phyloP scores from a whole-genome alignment of 441 rosid species.

The Manihot esculenta region DNA sequence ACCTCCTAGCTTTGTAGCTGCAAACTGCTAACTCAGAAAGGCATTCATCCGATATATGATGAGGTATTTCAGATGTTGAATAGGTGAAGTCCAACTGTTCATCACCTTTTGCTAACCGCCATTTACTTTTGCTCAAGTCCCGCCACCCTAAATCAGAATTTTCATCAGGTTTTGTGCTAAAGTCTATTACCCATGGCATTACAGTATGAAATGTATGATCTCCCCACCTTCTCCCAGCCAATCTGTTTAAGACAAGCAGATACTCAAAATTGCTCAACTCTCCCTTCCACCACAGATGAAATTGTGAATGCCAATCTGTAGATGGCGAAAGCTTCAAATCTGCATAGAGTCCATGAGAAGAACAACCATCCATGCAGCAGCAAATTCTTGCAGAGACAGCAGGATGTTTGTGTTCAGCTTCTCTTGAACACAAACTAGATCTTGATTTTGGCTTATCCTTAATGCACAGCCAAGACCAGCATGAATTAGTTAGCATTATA shows the following conservation, averaged over 20 bases:
- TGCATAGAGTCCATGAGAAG: constrained; percentile 52
- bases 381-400: constrained; percentile 30
- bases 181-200: constrained; percentile 98
- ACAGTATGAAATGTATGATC: constrained; percentile 91
- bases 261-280: constrained; percentile 91
- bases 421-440: constrained; percentile 27
- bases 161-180: constrained; percentile 73
- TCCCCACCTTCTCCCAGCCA: constrained; percentile 98
- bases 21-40: constrained; percentile 98
- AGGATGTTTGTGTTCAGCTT: constrained; percentile 20
- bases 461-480: constrained; percentile 75
- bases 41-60: constrained; percentile 98
- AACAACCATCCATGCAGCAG: constrained; percentile 54
- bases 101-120: constrained; percentile 97
- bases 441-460: constrained; percentile 39
- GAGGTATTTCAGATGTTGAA: constrained; percentile 88
- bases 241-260: constrained; percentile 71
- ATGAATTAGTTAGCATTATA: constrained; percentile 59
- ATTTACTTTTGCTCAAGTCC: constrained; percentile 92
- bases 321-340: constrained; percentile 60
- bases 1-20: constrained; percentile 98
- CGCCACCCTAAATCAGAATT: constrained; percentile 83
- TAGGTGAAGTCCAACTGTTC: constrained; percentile 96
- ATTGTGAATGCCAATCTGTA: constrained; percentile 66
- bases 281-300: constrained; percentile 86